Percentiles rank a stretch among this genome's conserved stretches.
These are phyloP conservation scores for Rosa persica DNA, from an alignment of 306 rosid species.

Conservation along the genomic window DNA sequence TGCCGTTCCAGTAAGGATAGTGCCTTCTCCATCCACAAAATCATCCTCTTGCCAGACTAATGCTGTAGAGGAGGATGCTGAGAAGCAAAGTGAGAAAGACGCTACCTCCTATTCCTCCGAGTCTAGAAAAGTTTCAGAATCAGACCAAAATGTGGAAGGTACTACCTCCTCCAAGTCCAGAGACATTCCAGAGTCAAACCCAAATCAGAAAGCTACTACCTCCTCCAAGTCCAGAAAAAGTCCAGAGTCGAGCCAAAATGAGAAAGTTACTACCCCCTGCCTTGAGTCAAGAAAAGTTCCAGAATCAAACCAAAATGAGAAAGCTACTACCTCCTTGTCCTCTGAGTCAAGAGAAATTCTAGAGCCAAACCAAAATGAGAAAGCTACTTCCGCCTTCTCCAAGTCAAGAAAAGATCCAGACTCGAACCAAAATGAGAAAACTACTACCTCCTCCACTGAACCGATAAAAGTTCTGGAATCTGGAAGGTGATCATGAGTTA, in stretches of 20 bases:
- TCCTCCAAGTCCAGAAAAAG: neutral
- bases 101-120: neutral
- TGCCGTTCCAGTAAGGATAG: conserved; percentile 13
- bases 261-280: conserved; percentile 12
- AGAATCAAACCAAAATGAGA: neutral
- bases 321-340: neutral
- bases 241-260: neutral
- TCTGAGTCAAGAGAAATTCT: neutral
- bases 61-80: conserved; percentile 4
- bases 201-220: conserved; percentile 18
- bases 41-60: conserved; percentile 9
- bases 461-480: conserved; percentile 7
- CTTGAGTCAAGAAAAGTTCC: neutral
- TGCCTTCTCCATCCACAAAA: conserved; percentile 18
- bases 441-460: conserved; percentile 9
- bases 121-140: neutral
- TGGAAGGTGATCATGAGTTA: conserved; percentile 25
- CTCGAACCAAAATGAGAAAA: neutral
- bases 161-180: neutral
- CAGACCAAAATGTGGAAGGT: conserved; percentile 4
- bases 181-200: neutral
- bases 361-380: neutral
- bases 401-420: neutral
- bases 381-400: neutral
- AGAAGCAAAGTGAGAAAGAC: conserved; percentile 10